Conservation (phyloP, 2,329 filamentous ascomycete genomes). For the Stachybotrys chartarum region DNA sequence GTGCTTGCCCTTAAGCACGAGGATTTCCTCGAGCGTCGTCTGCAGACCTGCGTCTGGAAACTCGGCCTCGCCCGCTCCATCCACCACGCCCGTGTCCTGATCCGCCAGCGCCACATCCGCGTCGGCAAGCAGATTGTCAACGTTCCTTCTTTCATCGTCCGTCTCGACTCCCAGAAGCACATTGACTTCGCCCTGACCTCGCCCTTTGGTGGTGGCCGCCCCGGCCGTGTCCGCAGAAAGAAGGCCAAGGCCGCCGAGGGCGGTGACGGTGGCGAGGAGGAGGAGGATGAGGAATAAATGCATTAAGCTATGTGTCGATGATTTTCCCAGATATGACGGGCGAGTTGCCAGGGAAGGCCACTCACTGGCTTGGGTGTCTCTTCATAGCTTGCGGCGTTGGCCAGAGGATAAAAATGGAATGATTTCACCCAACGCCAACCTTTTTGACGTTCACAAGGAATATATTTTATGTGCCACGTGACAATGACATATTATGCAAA, state of each 20-base stretch:
- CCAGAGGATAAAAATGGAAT: conserved; percentile 40
- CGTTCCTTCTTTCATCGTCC: conserved; percentile 98
- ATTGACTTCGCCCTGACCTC: conserved; percentile 98
- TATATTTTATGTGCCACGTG: too few species aligned
- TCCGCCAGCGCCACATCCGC: conserved; percentile 99
- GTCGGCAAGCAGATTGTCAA: conserved; percentile 99
- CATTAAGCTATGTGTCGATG: conserved; percentile 17
- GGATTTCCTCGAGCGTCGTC: conserved; percentile 99
- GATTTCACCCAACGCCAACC: conserved; percentile 22
- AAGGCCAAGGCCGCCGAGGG: conserved; percentile 96
- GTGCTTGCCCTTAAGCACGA: conserved; percentile 98
- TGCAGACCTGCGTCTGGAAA: conserved; percentile 99
- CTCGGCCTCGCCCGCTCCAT: conserved; percentile 99
- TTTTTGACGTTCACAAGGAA: neutral
- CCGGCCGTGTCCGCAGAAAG: conserved; percentile 98
- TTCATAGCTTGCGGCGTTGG: conserved; percentile 46
- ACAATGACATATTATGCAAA: too few species aligned
- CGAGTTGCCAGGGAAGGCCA: conserved; percentile 25
- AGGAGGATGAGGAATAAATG: conserved; percentile 73
- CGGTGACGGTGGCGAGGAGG: conserved; percentile 71
- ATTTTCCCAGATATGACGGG: conserved; percentile 19
- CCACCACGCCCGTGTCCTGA: conserved; percentile 99
- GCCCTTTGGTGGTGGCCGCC: conserved; percentile 94
- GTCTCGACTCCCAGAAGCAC: conserved; percentile 99
- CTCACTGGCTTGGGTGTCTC: conserved; percentile 31